These are phyloP conservation scores for Smallanthus sonchifolius DNA, from an alignment of 129 eudicot species.

Conservation along the genomic window DNA sequence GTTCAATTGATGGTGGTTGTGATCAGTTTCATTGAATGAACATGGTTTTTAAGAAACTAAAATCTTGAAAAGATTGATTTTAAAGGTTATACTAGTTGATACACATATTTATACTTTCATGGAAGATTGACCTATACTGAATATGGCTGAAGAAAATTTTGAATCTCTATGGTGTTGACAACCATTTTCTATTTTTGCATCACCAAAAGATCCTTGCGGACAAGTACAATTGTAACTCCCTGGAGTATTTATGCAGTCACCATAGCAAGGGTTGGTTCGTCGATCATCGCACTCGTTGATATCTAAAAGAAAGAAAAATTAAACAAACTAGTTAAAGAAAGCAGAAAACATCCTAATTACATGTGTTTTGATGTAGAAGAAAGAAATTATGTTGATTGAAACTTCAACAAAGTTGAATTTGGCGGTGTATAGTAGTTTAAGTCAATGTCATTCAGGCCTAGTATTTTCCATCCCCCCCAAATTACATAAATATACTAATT, in stretches of 20 bases:
- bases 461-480: too few relatives aligned
- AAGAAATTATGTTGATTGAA: too few relatives aligned
- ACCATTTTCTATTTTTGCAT: constrained; percentile 1
- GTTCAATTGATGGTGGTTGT: neutral
- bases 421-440: too few relatives aligned
- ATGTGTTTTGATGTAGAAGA: too few relatives aligned
- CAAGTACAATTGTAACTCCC: constrained; percentile 35
- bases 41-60: neutral
- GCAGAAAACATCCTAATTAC: too few relatives aligned
- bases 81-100: neutral
- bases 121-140: neutral
- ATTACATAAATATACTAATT: too few relatives aligned
- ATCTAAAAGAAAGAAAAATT: neutral
- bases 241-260: constrained; percentile 24
- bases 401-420: too few relatives aligned
- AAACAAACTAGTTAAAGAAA: too few relatives aligned
- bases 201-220: constrained; percentile 21
- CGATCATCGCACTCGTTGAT: constrained; percentile 21
- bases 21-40: neutral
- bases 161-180: neutral
- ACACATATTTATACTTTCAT: neutral
- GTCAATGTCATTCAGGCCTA: too few relatives aligned
- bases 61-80: neutral
- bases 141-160: neutral
- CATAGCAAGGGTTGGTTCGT: constrained; percentile 10